Conservation (phyloP, 2,329 filamentous ascomycete species). For the Stromatinia cepivora region DNA sequence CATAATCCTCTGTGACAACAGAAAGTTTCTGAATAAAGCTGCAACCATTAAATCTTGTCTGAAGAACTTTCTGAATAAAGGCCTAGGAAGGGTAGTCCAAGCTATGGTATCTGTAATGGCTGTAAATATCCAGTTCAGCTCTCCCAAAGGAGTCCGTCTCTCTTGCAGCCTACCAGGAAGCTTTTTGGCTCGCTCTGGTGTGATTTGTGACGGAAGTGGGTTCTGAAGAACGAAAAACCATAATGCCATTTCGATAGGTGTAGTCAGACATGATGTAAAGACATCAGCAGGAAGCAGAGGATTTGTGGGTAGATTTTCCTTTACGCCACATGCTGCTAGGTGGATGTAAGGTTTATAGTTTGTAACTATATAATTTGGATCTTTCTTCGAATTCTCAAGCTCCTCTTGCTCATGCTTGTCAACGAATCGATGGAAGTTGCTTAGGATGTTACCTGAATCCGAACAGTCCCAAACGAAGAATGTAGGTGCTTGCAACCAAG, state of each 20-base stretch:
- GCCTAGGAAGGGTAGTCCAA: slow-evolving; percentile 89
- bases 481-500: slow-evolving; percentile 92
- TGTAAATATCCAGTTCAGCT: slow-evolving; percentile 99
- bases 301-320: slow-evolving; percentile 93
- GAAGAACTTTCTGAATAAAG: slow-evolving; percentile 95
- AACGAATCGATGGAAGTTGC: slow-evolving; percentile 90
- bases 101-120: slow-evolving; percentile 98
- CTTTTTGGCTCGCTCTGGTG: slow-evolving; percentile 79
- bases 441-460: slow-evolving; percentile 91
- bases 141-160: slow-evolving; percentile 86
- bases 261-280: slow-evolving; percentile 94
- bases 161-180: slow-evolving; percentile 92
- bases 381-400: slow-evolving; percentile 69
- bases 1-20: slow-evolving; percentile 94
- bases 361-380: slow-evolving; percentile 82
- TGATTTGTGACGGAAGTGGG: slow-evolving; percentile 60
- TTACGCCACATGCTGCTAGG: slow-evolving; percentile 84
- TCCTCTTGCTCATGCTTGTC: slow-evolving; percentile 94
- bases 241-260: slow-evolving; percentile 94
- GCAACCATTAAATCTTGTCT: slow-evolving; percentile 99
- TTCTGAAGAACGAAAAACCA: slow-evolving; percentile 97
- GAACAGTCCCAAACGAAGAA: slow-evolving; percentile 98
- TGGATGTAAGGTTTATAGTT: slow-evolving; percentile 74
- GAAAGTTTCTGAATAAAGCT: slow-evolving; percentile 91
- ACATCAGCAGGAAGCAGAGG: slow-evolving; percentile 90